A percentile compares a stretch with the other conserved stretches of the same genome.
Conservation (phyloP, 176 grass and related monocot species). For the Eleusine coracana region DNA sequence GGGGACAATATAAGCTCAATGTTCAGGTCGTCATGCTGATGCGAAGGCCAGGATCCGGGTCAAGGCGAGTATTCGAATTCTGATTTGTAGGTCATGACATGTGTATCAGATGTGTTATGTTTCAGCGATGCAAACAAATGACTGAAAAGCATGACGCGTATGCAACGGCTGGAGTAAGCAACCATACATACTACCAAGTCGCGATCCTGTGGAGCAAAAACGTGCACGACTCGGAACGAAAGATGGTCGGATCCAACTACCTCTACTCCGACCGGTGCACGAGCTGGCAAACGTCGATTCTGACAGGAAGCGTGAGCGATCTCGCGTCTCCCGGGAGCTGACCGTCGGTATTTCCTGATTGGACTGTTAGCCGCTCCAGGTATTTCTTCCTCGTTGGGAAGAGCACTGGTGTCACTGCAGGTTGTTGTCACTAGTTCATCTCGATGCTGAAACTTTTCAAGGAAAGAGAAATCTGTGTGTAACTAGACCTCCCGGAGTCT, state of each 20-base stretch:
- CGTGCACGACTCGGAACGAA: not conserved
- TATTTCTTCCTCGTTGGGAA: not conserved
- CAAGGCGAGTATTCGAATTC: not conserved
- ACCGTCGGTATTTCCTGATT: not conserved
- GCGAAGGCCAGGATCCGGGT: not conserved
- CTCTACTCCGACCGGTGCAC: not conserved
- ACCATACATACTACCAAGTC: not conserved
- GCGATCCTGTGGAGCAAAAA: not conserved
- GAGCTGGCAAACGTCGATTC: not conserved
- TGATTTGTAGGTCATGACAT: not conserved
- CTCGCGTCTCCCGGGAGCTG: not conserved
- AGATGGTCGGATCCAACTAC: not conserved
- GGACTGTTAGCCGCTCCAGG: not conserved
- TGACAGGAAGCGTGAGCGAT: slow-evolving; percentile 9
- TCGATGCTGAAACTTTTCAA: not conserved
- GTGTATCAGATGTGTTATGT: not conserved
- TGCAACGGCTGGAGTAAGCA: not conserved
- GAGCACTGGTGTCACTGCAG: not conserved
- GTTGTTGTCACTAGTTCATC: not conserved
- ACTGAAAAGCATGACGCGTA: not conserved
- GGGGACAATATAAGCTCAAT: no score
- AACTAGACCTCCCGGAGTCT: not conserved
- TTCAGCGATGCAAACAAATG: not conserved
- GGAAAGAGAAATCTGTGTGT: not conserved
- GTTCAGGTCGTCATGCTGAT: not conserved